These are phyloP conservation scores for Phyllosticta citriasiana DNA, from an alignment of 2,329 filamentous ascomycete genomes.

Conservation along the genomic window DNA sequence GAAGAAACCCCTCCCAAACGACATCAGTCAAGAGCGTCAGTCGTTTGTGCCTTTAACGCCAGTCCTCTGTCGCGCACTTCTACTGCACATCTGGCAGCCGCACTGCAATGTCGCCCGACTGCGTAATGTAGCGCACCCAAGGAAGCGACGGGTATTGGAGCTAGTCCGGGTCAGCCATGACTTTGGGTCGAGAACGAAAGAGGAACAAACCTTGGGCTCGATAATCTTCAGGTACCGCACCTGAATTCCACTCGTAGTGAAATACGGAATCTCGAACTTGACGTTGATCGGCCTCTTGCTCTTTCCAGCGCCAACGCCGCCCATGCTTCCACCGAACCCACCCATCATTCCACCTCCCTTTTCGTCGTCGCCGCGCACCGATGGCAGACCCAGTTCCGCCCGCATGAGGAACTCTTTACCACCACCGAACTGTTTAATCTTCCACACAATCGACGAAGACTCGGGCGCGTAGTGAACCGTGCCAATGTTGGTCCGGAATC, in stretches of 20 bases:
- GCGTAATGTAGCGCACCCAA: constrained; percentile 98
- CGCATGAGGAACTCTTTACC: constrained; percentile 98
- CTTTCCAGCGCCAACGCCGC: constrained; percentile 70
- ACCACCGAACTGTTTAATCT: constrained; percentile 99
- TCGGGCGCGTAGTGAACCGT: constrained; percentile 96
- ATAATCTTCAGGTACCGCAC: constrained; percentile 98
- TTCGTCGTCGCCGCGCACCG: constrained; percentile 90
- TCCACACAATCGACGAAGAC: constrained; percentile 97
- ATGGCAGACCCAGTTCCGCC: constrained; percentile 86
- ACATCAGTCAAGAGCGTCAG: neutral
- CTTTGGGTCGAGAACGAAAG: neutral
- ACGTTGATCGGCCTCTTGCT: constrained; percentile 95
- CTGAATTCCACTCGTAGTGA: constrained; percentile 98
- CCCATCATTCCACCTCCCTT: constrained; percentile 95
- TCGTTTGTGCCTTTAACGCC: neutral
- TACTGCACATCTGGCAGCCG: constrained; percentile 82
- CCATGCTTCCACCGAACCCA: constrained; percentile 94
- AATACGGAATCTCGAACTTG: constrained; percentile 99
- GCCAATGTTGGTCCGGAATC: constrained; percentile 95
- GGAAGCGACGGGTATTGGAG: constrained; percentile 95
- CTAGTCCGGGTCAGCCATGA: constrained; percentile 35
- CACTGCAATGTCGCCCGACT: constrained; percentile 93
- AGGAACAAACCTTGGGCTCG: constrained; percentile 76
- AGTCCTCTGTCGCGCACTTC: neutral
- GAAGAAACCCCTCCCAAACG: neutral